These are phyloP conservation scores for Fraxinus velutina DNA, from an alignment of 305 asterid genomes.

Conservation along the genomic window DNA sequence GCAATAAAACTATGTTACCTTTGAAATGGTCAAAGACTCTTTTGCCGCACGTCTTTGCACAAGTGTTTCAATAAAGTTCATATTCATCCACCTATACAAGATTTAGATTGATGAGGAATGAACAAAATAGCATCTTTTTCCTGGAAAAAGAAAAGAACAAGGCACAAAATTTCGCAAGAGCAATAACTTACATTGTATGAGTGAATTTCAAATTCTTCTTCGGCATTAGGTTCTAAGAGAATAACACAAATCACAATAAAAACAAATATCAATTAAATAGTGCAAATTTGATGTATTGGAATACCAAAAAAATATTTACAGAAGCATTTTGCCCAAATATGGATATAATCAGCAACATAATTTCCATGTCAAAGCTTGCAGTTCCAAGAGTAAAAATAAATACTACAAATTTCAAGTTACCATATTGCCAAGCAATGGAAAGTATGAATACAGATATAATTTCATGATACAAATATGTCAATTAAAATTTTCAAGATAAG, in stretches of 20 bases:
- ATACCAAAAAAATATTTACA: conserved; percentile 11
- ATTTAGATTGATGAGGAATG: conserved; percentile 21
- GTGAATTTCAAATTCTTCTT: conserved; percentile 56
- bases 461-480: background rate
- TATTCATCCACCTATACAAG: conserved; percentile 73
- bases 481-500: background rate
- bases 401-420: background rate
- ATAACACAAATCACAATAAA: conserved; percentile 22
- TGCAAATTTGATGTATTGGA: conserved; percentile 1
- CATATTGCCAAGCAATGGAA: conserved; percentile 2
- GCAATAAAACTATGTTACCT: conserved; percentile 45
- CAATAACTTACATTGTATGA: conserved; percentile 58
- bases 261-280: conserved; percentile 7
- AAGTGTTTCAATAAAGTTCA: conserved; percentile 46
- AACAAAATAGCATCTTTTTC: conserved; percentile 20
- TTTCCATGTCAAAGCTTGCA: conserved; percentile 9
- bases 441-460: conserved; percentile 1
- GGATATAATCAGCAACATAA: background rate
- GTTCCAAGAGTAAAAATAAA: background rate
- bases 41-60: conserved; percentile 36
- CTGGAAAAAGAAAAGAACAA: conserved; percentile 16
- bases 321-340: background rate
- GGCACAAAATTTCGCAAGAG: background rate
- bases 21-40: conserved; percentile 37
- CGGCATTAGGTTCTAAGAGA: conserved; percentile 41